Conservation (phyloP, 2,329 filamentous ascomycete species). For the Paraphaeosphaeria minitans region DNA sequence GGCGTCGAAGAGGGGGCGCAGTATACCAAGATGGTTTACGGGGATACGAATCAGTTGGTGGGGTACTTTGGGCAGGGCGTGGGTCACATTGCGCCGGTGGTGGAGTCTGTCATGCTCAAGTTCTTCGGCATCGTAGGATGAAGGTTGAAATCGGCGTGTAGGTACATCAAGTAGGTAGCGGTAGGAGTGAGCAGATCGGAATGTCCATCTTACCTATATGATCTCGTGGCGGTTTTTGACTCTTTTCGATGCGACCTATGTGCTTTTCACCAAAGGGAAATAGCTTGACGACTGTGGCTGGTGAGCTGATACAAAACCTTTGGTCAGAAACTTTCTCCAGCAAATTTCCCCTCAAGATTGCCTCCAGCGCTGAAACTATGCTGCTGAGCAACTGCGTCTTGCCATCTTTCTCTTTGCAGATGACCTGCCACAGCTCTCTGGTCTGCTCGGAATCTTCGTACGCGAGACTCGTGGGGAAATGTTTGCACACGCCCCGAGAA, state of each 20-base stretch:
- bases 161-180: neutral
- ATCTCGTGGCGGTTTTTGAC: no score
- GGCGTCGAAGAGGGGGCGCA: constrained; percentile 14
- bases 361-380: neutral
- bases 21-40: constrained; percentile 27
- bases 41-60: constrained; percentile 20
- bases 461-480: no score
- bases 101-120: constrained; percentile 18
- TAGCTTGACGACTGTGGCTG: no score
- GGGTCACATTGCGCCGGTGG: constrained; percentile 22
- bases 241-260: neutral
- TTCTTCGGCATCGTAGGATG: constrained; percentile 18
- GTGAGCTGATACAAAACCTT: neutral
- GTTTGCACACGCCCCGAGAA: no score
- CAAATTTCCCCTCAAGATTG: neutral
- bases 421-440: no score
- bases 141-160: neutral
- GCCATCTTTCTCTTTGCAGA: no score
- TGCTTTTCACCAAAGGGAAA: neutral
- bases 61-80: constrained; percentile 26
- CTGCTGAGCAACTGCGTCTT: neutral
- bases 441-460: no score
- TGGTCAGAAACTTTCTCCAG: neutral
- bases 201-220: no score
- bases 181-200: neutral